phyloP scores from a whole-genome alignment of 768 basidiomycete genomes.

The Cystofilobasidium capitatum region DNA sequence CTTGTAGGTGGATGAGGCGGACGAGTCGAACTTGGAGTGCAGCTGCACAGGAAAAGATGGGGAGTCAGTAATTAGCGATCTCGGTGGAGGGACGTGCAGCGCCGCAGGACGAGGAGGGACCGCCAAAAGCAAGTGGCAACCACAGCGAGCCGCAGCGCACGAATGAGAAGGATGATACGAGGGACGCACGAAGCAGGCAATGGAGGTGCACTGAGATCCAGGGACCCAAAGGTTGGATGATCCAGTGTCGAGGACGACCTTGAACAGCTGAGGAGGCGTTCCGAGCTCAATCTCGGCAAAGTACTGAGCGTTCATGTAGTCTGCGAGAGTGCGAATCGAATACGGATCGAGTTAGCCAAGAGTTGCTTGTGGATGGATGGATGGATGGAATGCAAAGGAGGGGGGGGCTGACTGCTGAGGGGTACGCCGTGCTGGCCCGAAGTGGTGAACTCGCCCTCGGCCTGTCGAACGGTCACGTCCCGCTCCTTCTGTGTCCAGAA shows the following conservation, averaged over 20 bases:
- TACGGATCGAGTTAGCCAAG: neutral
- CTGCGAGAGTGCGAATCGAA: conserved; percentile 42
- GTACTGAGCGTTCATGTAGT: conserved; percentile 98
- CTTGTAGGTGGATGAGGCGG: conserved; percentile 71
- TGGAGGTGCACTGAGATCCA: conserved; percentile 35
- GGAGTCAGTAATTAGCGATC: conserved; percentile 57
- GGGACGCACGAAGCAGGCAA: conserved; percentile 39
- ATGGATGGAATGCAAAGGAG: neutral
- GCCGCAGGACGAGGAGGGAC: neutral
- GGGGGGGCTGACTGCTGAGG: neutral
- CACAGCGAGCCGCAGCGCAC: neutral
- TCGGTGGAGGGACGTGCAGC: conserved; percentile 31
- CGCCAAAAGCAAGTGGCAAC: neutral
- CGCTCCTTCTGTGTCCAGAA: conserved; percentile 38
- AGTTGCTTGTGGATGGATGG: neutral
- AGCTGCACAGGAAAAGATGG: conserved; percentile 79
- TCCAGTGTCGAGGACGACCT: conserved; percentile 83
- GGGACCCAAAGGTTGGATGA: conserved; percentile 84
- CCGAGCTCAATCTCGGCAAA: conserved; percentile 79
- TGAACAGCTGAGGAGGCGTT: conserved; percentile 79
- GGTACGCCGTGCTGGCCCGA: neutral
- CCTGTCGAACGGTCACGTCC: conserved; percentile 34
- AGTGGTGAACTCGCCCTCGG: conserved; percentile 2
- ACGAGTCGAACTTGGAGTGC: conserved; percentile 81
- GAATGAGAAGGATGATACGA: neutral